phyloP scores from a whole-genome alignment of 768 basidiomycete genomes.

The Collybia sp. region DNA sequence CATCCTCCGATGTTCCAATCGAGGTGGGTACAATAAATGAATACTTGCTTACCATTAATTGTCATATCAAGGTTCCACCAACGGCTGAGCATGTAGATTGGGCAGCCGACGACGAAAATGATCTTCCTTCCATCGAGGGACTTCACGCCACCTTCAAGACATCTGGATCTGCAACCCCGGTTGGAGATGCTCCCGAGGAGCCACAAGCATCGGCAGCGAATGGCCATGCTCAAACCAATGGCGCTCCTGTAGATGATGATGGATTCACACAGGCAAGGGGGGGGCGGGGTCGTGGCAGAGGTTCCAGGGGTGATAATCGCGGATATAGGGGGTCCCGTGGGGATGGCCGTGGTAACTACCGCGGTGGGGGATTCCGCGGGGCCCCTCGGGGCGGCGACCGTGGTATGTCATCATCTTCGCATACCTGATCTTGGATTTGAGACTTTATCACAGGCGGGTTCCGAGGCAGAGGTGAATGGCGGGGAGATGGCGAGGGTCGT shows the following conservation, averaged over 20 bases:
- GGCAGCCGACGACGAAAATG: constrained; percentile 79
- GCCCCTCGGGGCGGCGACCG: constrained; percentile 29
- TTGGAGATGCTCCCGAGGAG: constrained; percentile 23
- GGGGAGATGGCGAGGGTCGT: constrained; percentile 34
- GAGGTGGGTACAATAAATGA: too few relatives aligned
- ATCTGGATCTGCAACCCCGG: constrained; percentile 68
- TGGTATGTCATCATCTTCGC: constrained; percentile 6
- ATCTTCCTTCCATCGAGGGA: constrained; percentile 71
- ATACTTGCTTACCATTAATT: not conserved
- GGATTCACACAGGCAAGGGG: constrained; percentile 54
- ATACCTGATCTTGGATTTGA: too few relatives aligned
- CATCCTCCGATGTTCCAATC: too few relatives aligned
- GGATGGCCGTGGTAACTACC: constrained; percentile 16
- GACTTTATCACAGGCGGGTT: constrained; percentile 20
- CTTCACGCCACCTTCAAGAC: constrained; percentile 76
- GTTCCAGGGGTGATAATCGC: constrained; percentile 22
- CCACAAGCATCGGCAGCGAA: constrained; percentile 21
- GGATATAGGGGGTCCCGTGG: constrained; percentile 30
- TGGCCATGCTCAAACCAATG: constrained; percentile 18
- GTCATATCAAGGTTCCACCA: constrained; percentile 9
- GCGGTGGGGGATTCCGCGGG: constrained; percentile 21
- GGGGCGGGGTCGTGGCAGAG: constrained; percentile 45
- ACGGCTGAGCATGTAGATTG: constrained; percentile 59
- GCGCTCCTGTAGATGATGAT: constrained; percentile 45
- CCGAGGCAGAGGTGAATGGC: constrained; percentile 42